A percentile compares a stretch with the other conserved stretches of the same genome.
phyloP scores from a whole-genome alignment of 2,329 filamentous ascomycete genomes.

The Diaporthe sp. region DNA sequence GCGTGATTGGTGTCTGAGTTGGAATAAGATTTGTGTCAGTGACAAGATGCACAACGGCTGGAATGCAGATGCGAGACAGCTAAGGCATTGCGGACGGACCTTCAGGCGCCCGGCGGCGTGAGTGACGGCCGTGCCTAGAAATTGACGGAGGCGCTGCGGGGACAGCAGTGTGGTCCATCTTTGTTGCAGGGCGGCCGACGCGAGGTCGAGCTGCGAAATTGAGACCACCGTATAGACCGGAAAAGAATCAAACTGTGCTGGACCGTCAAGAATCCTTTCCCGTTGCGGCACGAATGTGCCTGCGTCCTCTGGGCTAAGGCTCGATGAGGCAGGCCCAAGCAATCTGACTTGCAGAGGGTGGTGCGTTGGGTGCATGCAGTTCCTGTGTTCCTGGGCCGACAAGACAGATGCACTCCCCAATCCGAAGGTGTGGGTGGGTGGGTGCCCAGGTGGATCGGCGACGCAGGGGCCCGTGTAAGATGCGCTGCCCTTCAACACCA shows the following conservation, averaged over 20 bases:
- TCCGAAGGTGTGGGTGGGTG: conserved; percentile 22
- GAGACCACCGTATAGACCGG: background rate
- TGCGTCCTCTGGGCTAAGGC: conserved; percentile 31
- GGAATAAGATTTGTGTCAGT: conserved; percentile 40
- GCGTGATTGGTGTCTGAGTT: conserved; percentile 38
- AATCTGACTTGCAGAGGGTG: conserved; percentile 25
- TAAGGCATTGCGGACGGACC: conserved; percentile 33
- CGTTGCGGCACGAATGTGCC: conserved; percentile 25
- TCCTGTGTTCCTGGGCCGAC: conserved; percentile 22
- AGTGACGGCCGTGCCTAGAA: conserved; percentile 43
- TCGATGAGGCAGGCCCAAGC: conserved; percentile 29
- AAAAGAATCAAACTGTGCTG: conserved; percentile 8
- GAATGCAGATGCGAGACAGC: conserved; percentile 35
- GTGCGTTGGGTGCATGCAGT: conserved; percentile 27
- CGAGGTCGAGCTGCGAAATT: conserved; percentile 31
- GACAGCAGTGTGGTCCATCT: conserved; percentile 38
- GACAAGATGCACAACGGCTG: conserved; percentile 22
- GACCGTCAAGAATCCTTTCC: conserved; percentile 28
- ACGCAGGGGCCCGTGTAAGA: conserved; percentile 27
- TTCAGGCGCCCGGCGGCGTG: conserved; percentile 36
- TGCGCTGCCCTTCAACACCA: conserved; percentile 3
- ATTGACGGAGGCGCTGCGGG: conserved; percentile 44
- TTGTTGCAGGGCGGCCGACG: conserved; percentile 25
- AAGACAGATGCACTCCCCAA: conserved; percentile 24
- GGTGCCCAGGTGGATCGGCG: conserved; percentile 19